Base-by-base conservation (phyloP, 2,329 filamentous ascomycete species). In the Trichophyton benhamiae region DNA sequence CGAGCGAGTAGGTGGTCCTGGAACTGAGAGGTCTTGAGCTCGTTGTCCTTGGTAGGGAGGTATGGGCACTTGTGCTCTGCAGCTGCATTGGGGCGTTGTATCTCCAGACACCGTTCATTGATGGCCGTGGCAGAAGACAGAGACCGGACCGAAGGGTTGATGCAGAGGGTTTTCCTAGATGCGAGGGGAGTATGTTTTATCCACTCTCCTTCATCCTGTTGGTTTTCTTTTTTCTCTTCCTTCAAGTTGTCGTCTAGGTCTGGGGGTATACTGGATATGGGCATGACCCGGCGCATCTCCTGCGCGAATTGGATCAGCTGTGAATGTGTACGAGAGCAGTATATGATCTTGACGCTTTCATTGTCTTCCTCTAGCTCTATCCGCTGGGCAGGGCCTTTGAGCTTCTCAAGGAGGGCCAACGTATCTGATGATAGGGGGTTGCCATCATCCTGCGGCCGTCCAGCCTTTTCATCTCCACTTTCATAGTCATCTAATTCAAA, bases 321-420 rank as follows among this genome's bases (percentile, higher is more conserved):
- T 2, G 91, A 96, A 72, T 96, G 91, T 0, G 91, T 96, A 70
- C 91, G 83, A 6, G 91, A 96, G 61, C 91, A 94, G 75, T 92
- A 96, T 73, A 89, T 95, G 59, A 96, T 88, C 79, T 92, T 95
- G 58, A 87, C 78, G 65, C 87, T 84, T 60, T 89, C 83, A 11
- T 83, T 78, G 6, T 80, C 72, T 42, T 78, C 73, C 4, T 79
- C 59, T 6, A 52, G 17, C 7, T 53, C 22, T 22, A 25, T 8
- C 49, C n/a, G 49, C 49, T 3, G 44, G 22, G 67, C 62, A 13
- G 69, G 68, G 72, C 65, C 84, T 68, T 82, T 82, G 36, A 86
- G 80, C 66, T 83, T 86, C 61, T 87, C 82, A 74, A 96, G 82
- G 55, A 94, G 74, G 30, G 85, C 85, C 58, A 86, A 80, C 2